phyloP scores from a whole-genome alignment of 345 rosid species.

The Citrus glauca region DNA sequence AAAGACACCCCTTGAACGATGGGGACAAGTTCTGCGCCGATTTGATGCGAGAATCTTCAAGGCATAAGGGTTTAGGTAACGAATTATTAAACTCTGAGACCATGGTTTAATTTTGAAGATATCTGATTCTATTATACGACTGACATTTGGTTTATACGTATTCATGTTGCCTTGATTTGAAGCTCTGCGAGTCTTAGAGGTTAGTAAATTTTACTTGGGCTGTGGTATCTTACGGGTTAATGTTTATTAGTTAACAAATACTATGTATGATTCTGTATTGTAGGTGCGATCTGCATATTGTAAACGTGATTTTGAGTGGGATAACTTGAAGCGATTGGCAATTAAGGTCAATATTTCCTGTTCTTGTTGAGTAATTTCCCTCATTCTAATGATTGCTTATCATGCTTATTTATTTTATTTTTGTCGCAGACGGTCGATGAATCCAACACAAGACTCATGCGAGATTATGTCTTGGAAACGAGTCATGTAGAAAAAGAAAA shows the following conservation, averaged over 20 bases:
- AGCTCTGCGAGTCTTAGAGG: constrained; percentile 84
- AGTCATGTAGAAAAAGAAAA: constrained; percentile 43
- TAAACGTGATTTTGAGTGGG: constrained; percentile 87
- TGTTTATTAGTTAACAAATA: not conserved
- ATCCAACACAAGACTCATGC: constrained; percentile 68
- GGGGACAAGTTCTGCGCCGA: constrained; percentile 74
- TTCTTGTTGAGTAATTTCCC: not conserved
- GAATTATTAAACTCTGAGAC: too few species aligned
- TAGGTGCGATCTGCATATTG: constrained; percentile 86
- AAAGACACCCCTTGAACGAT: constrained; percentile 57
- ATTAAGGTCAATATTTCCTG: constrained; percentile 36
- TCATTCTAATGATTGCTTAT: not conserved
- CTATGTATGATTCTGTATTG: not conserved
- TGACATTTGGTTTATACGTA: not conserved
- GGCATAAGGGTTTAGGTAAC: constrained; percentile 67
- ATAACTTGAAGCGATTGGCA: constrained; percentile 55
- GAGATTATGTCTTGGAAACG: constrained; percentile 70
- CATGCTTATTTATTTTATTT: not conserved
- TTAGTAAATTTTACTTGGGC: constrained; percentile 14
- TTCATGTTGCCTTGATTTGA: not conserved
- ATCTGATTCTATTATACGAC: not conserved
- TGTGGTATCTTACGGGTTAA: not conserved
- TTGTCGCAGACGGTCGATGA: constrained; percentile 52
- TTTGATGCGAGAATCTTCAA: constrained; percentile 74
- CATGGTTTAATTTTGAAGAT: too few species aligned